Conservation (phyloP, 78 protist species). For the Anaeramoeba ignava region DNA sequence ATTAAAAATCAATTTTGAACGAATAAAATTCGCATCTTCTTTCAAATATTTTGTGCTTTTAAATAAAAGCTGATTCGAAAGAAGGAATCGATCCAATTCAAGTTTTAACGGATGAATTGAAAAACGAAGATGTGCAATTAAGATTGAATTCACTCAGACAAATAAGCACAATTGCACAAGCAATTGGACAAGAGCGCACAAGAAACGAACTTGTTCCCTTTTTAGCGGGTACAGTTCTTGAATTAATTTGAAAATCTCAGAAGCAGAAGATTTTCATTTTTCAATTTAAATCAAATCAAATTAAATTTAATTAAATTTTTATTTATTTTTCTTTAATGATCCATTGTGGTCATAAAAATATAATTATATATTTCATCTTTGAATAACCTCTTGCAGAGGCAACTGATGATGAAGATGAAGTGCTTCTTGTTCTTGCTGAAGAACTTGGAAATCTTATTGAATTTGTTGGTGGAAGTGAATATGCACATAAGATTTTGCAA, state of each 20-base stretch:
- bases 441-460: neutral
- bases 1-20: no score
- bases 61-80: no score
- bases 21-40: no score
- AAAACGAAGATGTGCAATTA: neutral
- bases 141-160: neutral
- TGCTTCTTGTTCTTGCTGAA: neutral
- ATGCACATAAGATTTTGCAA: neutral
- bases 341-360: no score
- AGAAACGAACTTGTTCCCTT: neutral
- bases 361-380: neutral
- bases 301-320: neutral
- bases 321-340: neutral
- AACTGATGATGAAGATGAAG: slow-evolving; percentile 2
- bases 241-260: no score
- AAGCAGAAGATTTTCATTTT: neutral
- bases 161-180: slow-evolving; percentile 1
- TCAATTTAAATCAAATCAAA: neutral
- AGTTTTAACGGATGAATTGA: neutral
- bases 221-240: neutral
- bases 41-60: no score
- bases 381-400: neutral
- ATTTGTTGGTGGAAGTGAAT: neutral
- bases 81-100: neutral
- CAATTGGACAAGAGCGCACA: neutral